Evolutionary conservation across 2,329 filamentous ascomycete species (phyloP).

Genomic region (Hymenoscyphus linearis): DNA sequence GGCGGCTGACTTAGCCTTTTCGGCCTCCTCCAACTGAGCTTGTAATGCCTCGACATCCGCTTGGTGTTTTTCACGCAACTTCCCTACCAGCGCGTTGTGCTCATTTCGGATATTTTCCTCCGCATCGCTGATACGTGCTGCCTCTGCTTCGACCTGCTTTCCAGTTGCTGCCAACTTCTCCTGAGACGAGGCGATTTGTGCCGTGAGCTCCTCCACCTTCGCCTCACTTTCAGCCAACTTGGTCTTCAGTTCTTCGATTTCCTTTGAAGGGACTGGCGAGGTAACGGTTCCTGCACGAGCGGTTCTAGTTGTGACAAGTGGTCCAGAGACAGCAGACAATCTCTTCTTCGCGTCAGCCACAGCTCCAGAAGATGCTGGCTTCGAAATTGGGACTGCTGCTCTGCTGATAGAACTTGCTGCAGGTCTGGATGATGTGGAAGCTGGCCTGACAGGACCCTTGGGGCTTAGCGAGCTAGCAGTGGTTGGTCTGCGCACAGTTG

Average conservation of each 20-base stretch:
- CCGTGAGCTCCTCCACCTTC: constrained; percentile 52
- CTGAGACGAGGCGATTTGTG: constrained; percentile 50
- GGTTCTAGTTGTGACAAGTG: constrained; percentile 33
- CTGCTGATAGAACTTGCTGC: constrained; percentile 33
- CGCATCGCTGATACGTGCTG: constrained; percentile 33
- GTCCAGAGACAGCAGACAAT: constrained; percentile 44
- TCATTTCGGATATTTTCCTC: constrained; percentile 40
- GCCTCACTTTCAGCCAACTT: constrained; percentile 54
- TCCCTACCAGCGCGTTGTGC: constrained; percentile 43
- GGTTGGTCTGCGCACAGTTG: constrained; percentile 32
- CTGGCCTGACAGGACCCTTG: constrained; percentile 34
- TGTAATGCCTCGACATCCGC: constrained; percentile 24
- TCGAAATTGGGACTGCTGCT: constrained; percentile 29
- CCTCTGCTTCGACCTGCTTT: constrained; percentile 43
- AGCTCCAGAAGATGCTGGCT: constrained; percentile 33
- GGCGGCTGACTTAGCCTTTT: constrained; percentile 19
- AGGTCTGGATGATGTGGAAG: constrained; percentile 35
- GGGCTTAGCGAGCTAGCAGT: constrained; percentile 31
- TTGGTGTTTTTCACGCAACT: constrained; percentile 25
- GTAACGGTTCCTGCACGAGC: constrained; percentile 34
- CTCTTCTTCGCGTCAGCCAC: constrained; percentile 52
- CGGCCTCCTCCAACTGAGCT: constrained; percentile 26
- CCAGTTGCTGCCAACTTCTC: constrained; percentile 51
- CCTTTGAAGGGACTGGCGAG: constrained; percentile 40
- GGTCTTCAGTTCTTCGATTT: constrained; percentile 54